phyloP scores from a whole-genome alignment of 1,284 basidiomycete species.

The Moniliella sp. region DNA sequence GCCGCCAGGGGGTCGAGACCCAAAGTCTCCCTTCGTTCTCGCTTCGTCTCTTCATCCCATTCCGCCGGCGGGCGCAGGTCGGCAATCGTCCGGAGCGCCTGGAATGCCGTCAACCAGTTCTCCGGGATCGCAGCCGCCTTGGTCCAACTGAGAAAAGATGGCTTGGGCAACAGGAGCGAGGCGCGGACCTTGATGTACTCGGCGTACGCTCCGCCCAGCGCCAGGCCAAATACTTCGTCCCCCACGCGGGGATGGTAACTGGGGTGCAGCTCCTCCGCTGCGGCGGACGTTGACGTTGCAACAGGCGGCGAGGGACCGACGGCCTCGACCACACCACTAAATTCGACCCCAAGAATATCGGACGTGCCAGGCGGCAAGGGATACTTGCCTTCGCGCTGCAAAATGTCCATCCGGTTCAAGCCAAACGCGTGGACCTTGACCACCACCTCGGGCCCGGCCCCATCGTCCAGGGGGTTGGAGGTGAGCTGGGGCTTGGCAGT shows the following conservation, averaged over 20 bases:
- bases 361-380: constrained; percentile 57
- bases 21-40: constrained; percentile 38
- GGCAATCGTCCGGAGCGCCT: constrained; percentile 15
- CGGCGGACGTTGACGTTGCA: not conserved
- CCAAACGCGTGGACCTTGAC: constrained; percentile 37
- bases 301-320: constrained; percentile 36
- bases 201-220: constrained; percentile 55
- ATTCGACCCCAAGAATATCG: constrained; percentile 70
- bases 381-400: constrained; percentile 30
- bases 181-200: constrained; percentile 57
- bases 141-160: constrained; percentile 51
- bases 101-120: constrained; percentile 20
- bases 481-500: constrained; percentile 41
- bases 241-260: constrained; percentile 40
- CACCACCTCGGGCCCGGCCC: constrained; percentile 44
- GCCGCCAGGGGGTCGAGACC: constrained; percentile 50
- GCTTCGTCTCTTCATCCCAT: no score
- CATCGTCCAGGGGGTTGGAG: constrained; percentile 35
- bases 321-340: constrained; percentile 38
- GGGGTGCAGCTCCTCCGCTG: constrained; percentile 3
- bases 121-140: constrained; percentile 40
- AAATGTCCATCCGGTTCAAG: constrained; percentile 29
- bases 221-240: constrained; percentile 68
- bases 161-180: constrained; percentile 55
- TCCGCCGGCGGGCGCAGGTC: constrained; percentile 38